phyloP scores from a whole-genome alignment of 768 basidiomycete species.

The Panellus pusillus region DNA sequence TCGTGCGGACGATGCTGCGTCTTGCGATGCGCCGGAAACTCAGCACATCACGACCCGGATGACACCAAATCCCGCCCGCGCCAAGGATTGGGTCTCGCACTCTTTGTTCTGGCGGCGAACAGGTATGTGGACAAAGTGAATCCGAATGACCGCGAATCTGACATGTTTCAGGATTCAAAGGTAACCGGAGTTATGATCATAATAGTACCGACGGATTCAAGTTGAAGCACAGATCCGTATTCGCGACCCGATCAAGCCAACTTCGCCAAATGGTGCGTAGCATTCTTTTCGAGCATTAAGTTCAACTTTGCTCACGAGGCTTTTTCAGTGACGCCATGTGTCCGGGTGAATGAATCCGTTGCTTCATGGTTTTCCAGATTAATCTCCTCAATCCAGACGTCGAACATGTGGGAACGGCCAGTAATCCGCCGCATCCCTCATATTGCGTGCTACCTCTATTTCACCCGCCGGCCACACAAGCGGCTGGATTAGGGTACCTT shows the following conservation, averaged over 20 bases:
- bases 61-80: conserved; percentile 43
- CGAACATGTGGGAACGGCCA: conserved; percentile 42
- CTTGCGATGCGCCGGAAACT: conserved; percentile 44
- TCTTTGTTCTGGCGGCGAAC: conserved; percentile 57
- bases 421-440: conserved; percentile 40
- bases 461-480: conserved; percentile 35
- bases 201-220: not conserved
- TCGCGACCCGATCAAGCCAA: conserved; percentile 47
- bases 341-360: conserved; percentile 31
- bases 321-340: conserved; percentile 46
- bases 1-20: conserved; percentile 34
- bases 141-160: not conserved
- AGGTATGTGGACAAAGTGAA: conserved; percentile 35
- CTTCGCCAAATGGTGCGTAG: conserved; percentile 47
- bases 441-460: conserved; percentile 50
- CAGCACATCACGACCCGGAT: conserved; percentile 47
- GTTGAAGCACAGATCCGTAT: conserved; percentile 43
- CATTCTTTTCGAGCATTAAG: not conserved
- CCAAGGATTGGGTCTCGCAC: conserved; percentile 59
- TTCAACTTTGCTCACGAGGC: not conserved
- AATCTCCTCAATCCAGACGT: conserved; percentile 32
- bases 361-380: not conserved
- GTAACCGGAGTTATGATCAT: conserved; percentile 19
- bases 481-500: conserved; percentile 41
- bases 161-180: conserved; percentile 45